Evolutionary conservation across 2,329 filamentous ascomycete species (phyloP).

Genomic region (Colletotrichum sansevieriae): DNA sequence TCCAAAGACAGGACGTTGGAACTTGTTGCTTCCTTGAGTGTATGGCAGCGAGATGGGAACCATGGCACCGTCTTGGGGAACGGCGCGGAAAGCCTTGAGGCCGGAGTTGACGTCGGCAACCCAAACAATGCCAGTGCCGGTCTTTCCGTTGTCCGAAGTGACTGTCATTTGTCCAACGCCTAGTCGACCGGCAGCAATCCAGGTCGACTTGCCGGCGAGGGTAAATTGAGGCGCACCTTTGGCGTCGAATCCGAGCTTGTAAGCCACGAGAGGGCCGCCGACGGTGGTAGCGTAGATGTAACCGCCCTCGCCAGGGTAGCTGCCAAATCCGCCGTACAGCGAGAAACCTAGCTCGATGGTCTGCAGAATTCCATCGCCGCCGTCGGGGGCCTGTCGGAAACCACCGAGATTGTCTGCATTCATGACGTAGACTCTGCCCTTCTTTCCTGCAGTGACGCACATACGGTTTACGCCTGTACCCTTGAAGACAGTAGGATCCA

Average conservation of each 20-base stretch:
- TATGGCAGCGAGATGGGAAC: conserved; percentile 52
- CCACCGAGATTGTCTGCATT: conserved; percentile 57
- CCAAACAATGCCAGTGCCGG: conserved; percentile 56
- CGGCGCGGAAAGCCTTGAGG: conserved; percentile 54
- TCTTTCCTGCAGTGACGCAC: conserved; percentile 55
- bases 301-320: conserved; percentile 58
- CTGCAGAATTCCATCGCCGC: conserved; percentile 53
- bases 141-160: conserved; percentile 52
- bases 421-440: conserved; percentile 55
- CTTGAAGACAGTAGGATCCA: conserved; percentile 51
- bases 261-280: conserved; percentile 44
- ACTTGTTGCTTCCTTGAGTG: conserved; percentile 55
- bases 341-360: conserved; percentile 50
- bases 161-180: conserved; percentile 52
- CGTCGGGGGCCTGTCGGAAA: conserved; percentile 53
- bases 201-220: conserved; percentile 46
- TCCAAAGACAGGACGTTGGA: conserved; percentile 56
- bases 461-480: conserved; percentile 52
- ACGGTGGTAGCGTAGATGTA: conserved; percentile 53
- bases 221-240: conserved; percentile 50
- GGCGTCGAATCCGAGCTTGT: conserved; percentile 42
- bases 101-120: conserved; percentile 55
- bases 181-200: conserved; percentile 47
- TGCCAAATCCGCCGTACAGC: conserved; percentile 54
- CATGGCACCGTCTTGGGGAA: conserved; percentile 53